These are phyloP conservation scores for Cudoniella acicularis DNA, from an alignment of 495 filamentous ascomycete species.

Conservation along the genomic window DNA sequence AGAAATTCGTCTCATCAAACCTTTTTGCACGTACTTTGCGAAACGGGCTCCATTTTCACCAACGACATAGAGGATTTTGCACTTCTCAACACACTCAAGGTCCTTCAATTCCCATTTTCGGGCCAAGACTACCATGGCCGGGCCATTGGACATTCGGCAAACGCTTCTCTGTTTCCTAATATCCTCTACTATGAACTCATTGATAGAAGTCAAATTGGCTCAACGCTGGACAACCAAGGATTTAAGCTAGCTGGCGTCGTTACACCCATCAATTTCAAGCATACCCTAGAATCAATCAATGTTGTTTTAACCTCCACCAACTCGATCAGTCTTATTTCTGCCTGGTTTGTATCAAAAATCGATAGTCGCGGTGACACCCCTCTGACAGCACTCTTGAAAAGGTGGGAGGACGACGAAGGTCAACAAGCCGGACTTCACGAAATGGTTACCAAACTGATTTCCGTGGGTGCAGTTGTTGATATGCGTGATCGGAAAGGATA, in stretches of 20 bases:
- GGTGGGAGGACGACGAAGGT: background rate
- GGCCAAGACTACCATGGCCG: slow-evolving; percentile 11
- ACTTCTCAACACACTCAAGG: slow-evolving; percentile 1
- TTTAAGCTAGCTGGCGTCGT: slow-evolving; percentile 3
- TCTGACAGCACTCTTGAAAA: slow-evolving; percentile 14
- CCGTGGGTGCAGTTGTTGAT: slow-evolving; percentile 14
- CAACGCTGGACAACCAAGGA: slow-evolving; percentile 4
- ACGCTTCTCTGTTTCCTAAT: background rate
- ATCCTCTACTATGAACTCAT: background rate
- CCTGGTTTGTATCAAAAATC: slow-evolving; percentile 6
- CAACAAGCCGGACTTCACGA: slow-evolving; percentile 4
- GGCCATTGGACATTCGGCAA: slow-evolving; percentile 4
- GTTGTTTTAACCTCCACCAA: background rate
- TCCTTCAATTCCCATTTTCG: slow-evolving; percentile 4
- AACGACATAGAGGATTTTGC: background rate
- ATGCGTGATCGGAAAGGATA: slow-evolving; percentile 10
- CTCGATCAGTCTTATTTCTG: background rate
- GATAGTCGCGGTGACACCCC: slow-evolving; percentile 12
- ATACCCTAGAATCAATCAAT: background rate
- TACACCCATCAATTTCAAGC: background rate
- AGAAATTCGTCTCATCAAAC: slow-evolving; percentile 11
- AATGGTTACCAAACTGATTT: slow-evolving; percentile 3
- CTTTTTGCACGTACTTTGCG: slow-evolving; percentile 6
- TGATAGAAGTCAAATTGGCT: background rate
- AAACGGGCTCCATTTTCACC: background rate